Conservation (phyloP, 1,284 basidiomycete species). For the Microbotryum silenes-acaulis region DNA sequence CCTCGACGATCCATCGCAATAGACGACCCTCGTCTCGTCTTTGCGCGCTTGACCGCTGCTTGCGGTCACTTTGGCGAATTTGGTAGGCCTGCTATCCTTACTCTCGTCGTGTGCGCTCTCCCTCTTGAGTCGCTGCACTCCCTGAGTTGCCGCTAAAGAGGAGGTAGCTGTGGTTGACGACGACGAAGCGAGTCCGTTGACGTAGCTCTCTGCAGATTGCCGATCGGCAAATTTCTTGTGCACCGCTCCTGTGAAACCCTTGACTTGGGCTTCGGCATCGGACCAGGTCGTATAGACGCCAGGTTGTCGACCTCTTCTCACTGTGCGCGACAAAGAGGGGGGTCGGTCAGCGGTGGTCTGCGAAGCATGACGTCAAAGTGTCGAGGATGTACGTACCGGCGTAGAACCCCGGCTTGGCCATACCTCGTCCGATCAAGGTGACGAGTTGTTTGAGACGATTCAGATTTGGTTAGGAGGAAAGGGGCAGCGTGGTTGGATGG, state of each 20-base stretch:
- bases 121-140: not conserved
- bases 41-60: not conserved
- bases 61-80: not conserved
- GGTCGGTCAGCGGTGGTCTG: not conserved
- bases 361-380: not conserved
- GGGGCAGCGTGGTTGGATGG: too few species aligned
- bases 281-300: constrained; percentile 37
- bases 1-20: constrained; percentile 70
- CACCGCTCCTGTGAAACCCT: constrained; percentile 51
- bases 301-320: constrained; percentile 32
- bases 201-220: constrained; percentile 48
- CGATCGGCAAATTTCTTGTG: constrained; percentile 56
- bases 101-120: not conserved
- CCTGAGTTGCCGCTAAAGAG: not conserved
- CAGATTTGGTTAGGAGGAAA: too few species aligned
- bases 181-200: constrained; percentile 26
- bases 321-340: constrained; percentile 25
- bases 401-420: constrained; percentile 26
- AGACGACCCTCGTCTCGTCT: constrained; percentile 52
- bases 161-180: constrained; percentile 3
- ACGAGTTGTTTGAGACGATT: not conserved
- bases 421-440: not conserved
- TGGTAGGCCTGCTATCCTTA: not conserved
- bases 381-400: constrained; percentile 13
- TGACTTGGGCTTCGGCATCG: constrained; percentile 55